phyloP scores from a whole-genome alignment of 2,329 filamentous ascomycete genomes.

The Didymellaceae sp. region DNA sequence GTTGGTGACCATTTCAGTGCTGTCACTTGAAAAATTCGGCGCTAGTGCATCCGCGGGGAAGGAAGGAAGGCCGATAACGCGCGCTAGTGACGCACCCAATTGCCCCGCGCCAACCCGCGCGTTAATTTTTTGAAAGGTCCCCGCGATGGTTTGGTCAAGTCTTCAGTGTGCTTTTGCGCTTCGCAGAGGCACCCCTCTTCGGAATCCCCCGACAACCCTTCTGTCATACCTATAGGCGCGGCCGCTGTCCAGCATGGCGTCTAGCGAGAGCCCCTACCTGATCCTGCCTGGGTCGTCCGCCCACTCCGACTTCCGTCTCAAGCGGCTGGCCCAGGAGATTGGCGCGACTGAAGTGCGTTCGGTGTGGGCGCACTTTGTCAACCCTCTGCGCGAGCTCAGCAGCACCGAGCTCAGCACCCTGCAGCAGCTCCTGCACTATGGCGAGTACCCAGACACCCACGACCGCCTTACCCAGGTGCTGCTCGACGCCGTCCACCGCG shows the following conservation, averaged over 20 bases:
- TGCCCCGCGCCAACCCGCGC: constrained; percentile 5
- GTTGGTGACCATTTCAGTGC: no score
- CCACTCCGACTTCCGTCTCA: constrained; percentile 60
- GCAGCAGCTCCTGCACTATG: constrained; percentile 67
- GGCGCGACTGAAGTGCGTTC: constrained; percentile 56
- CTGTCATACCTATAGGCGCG: constrained; percentile 19
- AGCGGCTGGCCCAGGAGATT: constrained; percentile 54
- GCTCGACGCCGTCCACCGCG: constrained; percentile 57
- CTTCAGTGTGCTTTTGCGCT: constrained; percentile 21
- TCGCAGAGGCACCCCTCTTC: constrained; percentile 20
- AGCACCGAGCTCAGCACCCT: constrained; percentile 59
- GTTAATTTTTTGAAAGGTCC: constrained; percentile 12
- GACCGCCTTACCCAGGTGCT: constrained; percentile 54
- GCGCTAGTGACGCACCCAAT: constrained; percentile 16
- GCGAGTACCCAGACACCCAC: constrained; percentile 57
- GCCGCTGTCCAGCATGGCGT: constrained; percentile 36
- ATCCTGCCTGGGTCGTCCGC: constrained; percentile 61
- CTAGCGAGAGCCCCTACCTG: constrained; percentile 47
- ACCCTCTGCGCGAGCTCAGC: constrained; percentile 49
- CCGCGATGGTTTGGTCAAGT: constrained; percentile 11
- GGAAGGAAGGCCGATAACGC: constrained; percentile 17
- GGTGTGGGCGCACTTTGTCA: constrained; percentile 60
- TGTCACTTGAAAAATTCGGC: no score
- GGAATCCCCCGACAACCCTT: constrained; percentile 22
- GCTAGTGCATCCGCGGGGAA: not conserved